These are phyloP conservation scores for Lodderomyces metapsilosis DNA, from an alignment of 1,139 yeast genomes.

Conservation along the genomic window DNA sequence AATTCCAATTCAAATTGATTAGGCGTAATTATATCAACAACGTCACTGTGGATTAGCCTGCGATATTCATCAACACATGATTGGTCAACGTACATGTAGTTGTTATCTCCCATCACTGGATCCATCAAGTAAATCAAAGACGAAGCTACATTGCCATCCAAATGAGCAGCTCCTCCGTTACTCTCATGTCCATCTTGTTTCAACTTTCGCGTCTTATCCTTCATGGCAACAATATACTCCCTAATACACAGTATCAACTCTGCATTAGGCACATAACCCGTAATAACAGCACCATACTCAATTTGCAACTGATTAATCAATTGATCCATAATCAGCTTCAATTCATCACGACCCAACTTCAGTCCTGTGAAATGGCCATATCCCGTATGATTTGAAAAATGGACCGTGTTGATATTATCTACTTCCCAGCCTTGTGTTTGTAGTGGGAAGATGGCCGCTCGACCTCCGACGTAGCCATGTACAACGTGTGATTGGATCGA, in stretches of 20 bases:
- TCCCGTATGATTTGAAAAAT: conserved; percentile 48
- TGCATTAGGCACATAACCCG: conserved; percentile 40
- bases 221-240: conserved; percentile 14
- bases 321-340: conserved; percentile 13
- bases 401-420: conserved; percentile 41
- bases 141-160: not conserved
- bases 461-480: conserved; percentile 48
- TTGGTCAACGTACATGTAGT: conserved; percentile 72
- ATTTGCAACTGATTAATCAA: conserved; percentile 13
- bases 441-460: conserved; percentile 42
- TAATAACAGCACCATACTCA: conserved; percentile 27
- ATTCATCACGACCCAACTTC: conserved; percentile 13
- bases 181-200: conserved; percentile 1
- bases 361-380: conserved; percentile 40
- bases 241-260: conserved; percentile 24
- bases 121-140: conserved; percentile 63
- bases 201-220: conserved; percentile 12
- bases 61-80: conserved; percentile 67
- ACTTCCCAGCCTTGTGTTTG: conserved; percentile 48
- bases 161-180: too few relatives aligned
- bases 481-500: conserved; percentile 46
- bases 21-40: conserved; percentile 76
- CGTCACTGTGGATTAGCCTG: conserved; percentile 46
- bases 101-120: conserved; percentile 95
- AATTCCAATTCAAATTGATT: conserved; percentile 89